Evolutionary conservation across 2,329 filamentous ascomycete genomes (phyloP), one percentile per base, ranked within the genome.

Genomic region (Onygena corvina): DNA sequence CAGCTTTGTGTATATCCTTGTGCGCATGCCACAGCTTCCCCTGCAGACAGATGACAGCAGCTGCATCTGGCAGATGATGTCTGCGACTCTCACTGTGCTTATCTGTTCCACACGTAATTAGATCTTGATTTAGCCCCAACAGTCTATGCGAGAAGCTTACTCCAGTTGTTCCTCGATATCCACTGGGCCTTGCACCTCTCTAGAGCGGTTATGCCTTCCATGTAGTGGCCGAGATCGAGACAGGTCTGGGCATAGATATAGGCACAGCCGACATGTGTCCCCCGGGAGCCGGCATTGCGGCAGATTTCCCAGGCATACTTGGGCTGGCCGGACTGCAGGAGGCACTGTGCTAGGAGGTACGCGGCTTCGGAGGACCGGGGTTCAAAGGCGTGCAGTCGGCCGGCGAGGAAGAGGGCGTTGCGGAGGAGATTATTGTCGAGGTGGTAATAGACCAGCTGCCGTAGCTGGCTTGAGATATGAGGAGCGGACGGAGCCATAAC

Each of bases 221-320:
- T 80, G 64, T 83, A 82, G 54, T 80, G 80, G 52, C 86, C 87
- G 50, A 96, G 70, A 38, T 79, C 79, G 52, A 95, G 69, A 61
- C 87, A 96, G 33, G 88, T 80, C 62, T 94, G 88, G 47, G 90
- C 90, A 71, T 89, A 94, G 40, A 95, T 76, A 69, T 90, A 96
- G 14, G 86, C 80, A 67, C 90, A 95, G 25, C 89, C 89, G 21
- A 94, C 63, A 67, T 96, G 86, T 27, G 76, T 72, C 18, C 84
- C 85, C 54, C 82, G 79, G 47, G 77, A 77, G 31, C 80, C 85
- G 48, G 80, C 73, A 42, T 78, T 75, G 61, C 86, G 86, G 64
- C 84, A 84, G 57, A 80, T 77, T 60, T 96, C 89, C 65, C 85
- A 90, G 8, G 92, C 89, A 9, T 88, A 86, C 61, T 86, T 86